Conservation (phyloP, 768 basidiomycete species). For the Boletus tomentosulus region DNA sequence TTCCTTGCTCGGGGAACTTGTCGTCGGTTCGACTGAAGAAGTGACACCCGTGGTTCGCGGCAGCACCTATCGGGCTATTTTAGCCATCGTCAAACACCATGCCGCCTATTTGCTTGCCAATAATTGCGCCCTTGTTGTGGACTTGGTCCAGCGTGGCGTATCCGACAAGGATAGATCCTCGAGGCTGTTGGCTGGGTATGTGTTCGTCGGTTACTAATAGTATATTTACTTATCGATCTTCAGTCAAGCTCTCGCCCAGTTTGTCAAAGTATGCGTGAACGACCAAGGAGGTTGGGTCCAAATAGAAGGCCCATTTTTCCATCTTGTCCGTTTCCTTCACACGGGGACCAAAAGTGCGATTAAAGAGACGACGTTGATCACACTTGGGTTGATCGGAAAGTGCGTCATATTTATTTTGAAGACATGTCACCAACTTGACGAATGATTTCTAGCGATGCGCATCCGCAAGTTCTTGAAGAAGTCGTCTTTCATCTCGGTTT, state of each 20-base stretch:
- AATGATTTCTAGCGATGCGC: conserved; percentile 39
- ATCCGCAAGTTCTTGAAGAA: conserved; percentile 52
- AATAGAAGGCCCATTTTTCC: conserved; percentile 40
- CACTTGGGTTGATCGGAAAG: conserved; percentile 54
- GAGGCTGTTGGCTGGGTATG: conserved; percentile 68
- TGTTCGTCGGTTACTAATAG: not conserved
- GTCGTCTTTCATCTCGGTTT: conserved; percentile 59
- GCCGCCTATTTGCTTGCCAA: conserved; percentile 24
- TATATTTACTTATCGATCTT: conserved; percentile 10
- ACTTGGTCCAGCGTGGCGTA: conserved; percentile 47
- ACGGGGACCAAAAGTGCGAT: conserved; percentile 38
- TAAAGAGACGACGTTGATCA: conserved; percentile 62
- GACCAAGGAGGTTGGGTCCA: conserved; percentile 31
- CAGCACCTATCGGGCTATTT: conserved; percentile 39
- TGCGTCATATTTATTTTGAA: conserved; percentile 11
- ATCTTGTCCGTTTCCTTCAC: conserved; percentile 48
- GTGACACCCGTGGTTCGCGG: conserved; percentile 46
- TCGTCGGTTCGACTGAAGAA: conserved; percentile 46
- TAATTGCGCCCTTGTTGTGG: conserved; percentile 29
- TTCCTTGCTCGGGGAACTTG: conserved; percentile 31
- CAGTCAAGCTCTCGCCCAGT: conserved; percentile 44
- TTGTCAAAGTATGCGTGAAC: conserved; percentile 42
- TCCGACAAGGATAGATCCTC: conserved; percentile 53
- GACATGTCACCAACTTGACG: not conserved
- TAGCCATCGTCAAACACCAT: conserved; percentile 42